Evolutionary conservation across 306 rosid species (phyloP).

Genomic region (Casuarina glauca): DNA sequence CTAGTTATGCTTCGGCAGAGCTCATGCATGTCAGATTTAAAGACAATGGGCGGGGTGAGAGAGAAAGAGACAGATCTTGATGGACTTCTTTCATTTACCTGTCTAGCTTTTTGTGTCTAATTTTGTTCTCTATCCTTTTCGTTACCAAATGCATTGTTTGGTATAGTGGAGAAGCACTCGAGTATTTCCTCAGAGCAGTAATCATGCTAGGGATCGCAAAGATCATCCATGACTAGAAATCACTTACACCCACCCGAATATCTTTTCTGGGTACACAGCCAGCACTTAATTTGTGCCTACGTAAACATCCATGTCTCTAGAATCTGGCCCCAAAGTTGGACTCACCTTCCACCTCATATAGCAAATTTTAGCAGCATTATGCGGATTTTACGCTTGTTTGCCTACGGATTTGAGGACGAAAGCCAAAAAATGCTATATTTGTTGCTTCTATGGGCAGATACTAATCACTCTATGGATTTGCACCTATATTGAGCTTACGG

Average conservation of each 20-base stretch:
- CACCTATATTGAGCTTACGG: too few species aligned
- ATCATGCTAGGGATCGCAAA: constrained; percentile 49
- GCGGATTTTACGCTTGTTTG: not conserved
- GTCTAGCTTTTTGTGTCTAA: not conserved
- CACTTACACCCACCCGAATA: constrained; percentile 35
- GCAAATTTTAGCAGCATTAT: not conserved
- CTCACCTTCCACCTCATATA: constrained; percentile 7
- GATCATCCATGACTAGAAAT: constrained; percentile 48
- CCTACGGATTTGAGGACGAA: not conserved
- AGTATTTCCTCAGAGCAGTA: constrained; percentile 40
- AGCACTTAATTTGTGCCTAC: constrained; percentile 3
- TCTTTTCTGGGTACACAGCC: not conserved
- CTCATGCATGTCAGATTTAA: constrained; percentile 45
- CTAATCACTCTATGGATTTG: too few species aligned
- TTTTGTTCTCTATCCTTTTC: not conserved
- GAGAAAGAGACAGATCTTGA: not conserved
- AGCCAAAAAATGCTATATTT: not conserved
- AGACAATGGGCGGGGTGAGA: constrained; percentile 25
- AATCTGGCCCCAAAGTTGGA: constrained; percentile 12
- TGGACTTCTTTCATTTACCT: not conserved
- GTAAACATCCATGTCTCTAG: not conserved
- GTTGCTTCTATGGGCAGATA: not conserved
- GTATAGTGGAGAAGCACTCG: constrained; percentile 61
- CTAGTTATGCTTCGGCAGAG: constrained; percentile 5
- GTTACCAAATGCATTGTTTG: constrained; percentile 35